Conservation (phyloP, 139 green algal species). For the Mesotaenium endlicherianum region DNA sequence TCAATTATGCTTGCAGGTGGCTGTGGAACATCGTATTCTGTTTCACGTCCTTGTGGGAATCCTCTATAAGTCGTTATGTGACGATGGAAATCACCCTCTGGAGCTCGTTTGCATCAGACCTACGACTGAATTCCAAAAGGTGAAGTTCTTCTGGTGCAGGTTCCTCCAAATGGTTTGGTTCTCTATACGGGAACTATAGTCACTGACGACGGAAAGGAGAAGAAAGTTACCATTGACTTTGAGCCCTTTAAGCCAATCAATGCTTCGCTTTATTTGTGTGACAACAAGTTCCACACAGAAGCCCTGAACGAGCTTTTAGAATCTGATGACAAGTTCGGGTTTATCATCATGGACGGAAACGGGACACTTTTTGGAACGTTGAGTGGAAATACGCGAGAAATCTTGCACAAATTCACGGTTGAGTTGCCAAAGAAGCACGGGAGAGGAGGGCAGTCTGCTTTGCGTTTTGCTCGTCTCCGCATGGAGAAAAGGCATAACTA, state of each 20-base stretch:
- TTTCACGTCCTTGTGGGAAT: no score
- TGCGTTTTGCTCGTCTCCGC: conserved; percentile 96
- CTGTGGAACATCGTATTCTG: no score
- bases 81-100: no score
- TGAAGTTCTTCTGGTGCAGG: no score
- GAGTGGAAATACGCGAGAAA: conserved; percentile 91
- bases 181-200: conserved; percentile 97
- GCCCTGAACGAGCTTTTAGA: conserved; percentile 94
- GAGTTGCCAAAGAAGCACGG: conserved; percentile 99
- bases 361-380: conserved; percentile 94
- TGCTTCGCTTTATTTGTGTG: conserved; percentile 98
- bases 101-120: no score
- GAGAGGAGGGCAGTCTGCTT: conserved; percentile 85
- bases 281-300: conserved; percentile 99
- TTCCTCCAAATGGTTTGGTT: conserved; percentile 94
- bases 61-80: no score
- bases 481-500: conserved; percentile 99
- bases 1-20: no score
- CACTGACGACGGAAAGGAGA: conserved; percentile 98
- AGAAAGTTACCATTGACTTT: conserved; percentile 99
- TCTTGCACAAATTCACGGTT: conserved; percentile 94
- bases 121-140: no score
- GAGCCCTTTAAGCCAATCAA: conserved; percentile 99
- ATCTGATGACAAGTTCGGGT: conserved; percentile 87
- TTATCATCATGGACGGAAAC: conserved; percentile 99